Conservation (phyloP, 345 rosid species). For the Corchorus capsularis region DNA sequence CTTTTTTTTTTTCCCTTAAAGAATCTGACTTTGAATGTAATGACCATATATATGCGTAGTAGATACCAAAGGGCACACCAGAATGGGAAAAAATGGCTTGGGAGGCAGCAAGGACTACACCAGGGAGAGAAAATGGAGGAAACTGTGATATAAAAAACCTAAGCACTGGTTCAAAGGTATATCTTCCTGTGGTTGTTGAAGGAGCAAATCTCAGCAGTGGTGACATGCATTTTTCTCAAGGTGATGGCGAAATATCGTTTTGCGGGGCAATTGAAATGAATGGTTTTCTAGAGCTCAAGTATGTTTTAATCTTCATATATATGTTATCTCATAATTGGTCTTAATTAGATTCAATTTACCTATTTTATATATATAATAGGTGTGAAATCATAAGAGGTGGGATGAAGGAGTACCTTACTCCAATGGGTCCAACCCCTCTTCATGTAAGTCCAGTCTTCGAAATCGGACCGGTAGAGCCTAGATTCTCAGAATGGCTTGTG, state of each 20-base stretch:
- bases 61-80: conserved; percentile 63
- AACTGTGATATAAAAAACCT: conserved; percentile 89
- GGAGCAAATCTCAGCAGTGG: conserved; percentile 89
- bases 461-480: conserved; percentile 87
- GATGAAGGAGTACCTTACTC: conserved; percentile 87
- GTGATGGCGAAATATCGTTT: conserved; percentile 88
- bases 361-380: no score
- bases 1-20: no score
- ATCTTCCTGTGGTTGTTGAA: conserved; percentile 81
- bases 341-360: no score
- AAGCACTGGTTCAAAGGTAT: conserved; percentile 76
- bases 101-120: conserved; percentile 84
- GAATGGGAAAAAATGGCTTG: conserved; percentile 74
- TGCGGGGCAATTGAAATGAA: conserved; percentile 91
- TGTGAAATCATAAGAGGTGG: conserved; percentile 81
- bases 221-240: conserved; percentile 96
- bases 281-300: conserved; percentile 87
- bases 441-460: conserved; percentile 89
- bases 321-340: no score
- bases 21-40: conserved; percentile 10
- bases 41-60: conserved; percentile 10
- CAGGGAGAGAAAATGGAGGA: conserved; percentile 94
- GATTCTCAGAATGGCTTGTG: conserved; percentile 88
- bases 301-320: conserved; percentile 17
- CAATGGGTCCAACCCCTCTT: conserved; percentile 88